Evolutionary conservation across 768 basidiomycete genomes (phyloP).

Genomic region (Tylopilus balloui): DNA sequence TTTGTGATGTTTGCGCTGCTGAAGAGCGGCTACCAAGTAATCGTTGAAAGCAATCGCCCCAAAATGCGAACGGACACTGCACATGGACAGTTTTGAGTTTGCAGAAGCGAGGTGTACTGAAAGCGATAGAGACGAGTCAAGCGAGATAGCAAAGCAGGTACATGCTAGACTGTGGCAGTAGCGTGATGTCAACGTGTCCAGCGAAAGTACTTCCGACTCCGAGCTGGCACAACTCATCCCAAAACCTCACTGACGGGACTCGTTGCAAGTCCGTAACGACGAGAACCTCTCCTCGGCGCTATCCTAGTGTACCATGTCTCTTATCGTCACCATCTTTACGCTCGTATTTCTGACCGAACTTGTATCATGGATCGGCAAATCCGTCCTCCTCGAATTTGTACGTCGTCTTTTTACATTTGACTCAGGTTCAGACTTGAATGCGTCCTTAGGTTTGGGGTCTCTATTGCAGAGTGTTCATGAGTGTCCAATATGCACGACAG

Average conservation of each 20-base stretch:
- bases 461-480: constrained; percentile 64
- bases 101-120: too few species aligned
- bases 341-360: constrained; percentile 81
- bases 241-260: not conserved
- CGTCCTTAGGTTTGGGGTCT: constrained; percentile 61
- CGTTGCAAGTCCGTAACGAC: constrained; percentile 6
- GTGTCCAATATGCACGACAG: constrained; percentile 53
- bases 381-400: constrained; percentile 77
- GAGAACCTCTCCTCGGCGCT: not conserved
- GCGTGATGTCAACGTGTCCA: constrained; percentile 19
- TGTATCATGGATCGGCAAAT: constrained; percentile 84
- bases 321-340: constrained; percentile 76
- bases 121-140: too few species aligned
- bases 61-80: too few species aligned
- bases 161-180: not conserved
- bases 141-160: too few species aligned
- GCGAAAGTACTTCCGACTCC: not conserved
- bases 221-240: not conserved
- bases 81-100: too few species aligned
- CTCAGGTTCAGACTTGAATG: constrained; percentile 3
- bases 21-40: too few species aligned
- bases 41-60: too few species aligned
- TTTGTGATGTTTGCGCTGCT: too few species aligned
- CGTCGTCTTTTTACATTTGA: constrained; percentile 30
- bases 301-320: constrained; percentile 49